These are phyloP conservation scores for Cladorrhinum samala DNA, from an alignment of 495 filamentous ascomycete species.

Conservation along the genomic window DNA sequence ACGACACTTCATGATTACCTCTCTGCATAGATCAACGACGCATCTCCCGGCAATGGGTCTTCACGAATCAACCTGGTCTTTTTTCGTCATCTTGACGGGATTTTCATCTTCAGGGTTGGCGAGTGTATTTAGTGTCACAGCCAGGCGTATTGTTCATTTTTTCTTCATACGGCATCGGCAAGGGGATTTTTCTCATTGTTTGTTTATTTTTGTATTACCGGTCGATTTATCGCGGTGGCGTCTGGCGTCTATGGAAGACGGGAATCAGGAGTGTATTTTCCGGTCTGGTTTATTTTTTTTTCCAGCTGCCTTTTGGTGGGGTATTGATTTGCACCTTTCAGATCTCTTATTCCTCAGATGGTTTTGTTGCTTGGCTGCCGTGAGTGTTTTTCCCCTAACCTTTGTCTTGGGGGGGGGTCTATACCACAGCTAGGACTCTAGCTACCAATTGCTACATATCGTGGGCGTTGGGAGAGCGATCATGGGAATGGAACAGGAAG, in stretches of 20 bases:
- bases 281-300: conserved; percentile 10
- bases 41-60: conserved; percentile 13
- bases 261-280: conserved; percentile 11
- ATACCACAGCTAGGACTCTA: background rate
- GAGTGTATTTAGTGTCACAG: conserved; percentile 8
- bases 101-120: conserved; percentile 7
- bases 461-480: background rate
- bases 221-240: conserved; percentile 25
- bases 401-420: background rate
- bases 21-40: conserved; percentile 12
- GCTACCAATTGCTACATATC: conserved; percentile 7
- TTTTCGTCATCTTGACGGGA: conserved; percentile 11
- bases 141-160: conserved; percentile 6
- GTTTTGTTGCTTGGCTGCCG: background rate
- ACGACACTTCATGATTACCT: conserved; percentile 19
- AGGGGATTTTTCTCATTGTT: conserved; percentile 2
- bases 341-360: background rate
- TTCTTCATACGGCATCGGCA: conserved; percentile 8
- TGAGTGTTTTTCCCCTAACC: background rate
- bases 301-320: background rate
- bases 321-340: background rate
- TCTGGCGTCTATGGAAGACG: conserved; percentile 18
- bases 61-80: conserved; percentile 10
- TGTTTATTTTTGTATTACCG: conserved; percentile 10
- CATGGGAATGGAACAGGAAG: conserved; percentile 1